phyloP scores from a whole-genome alignment of 2,329 filamentous ascomycete species.

The Phaeosphaeriaceae sp. region DNA sequence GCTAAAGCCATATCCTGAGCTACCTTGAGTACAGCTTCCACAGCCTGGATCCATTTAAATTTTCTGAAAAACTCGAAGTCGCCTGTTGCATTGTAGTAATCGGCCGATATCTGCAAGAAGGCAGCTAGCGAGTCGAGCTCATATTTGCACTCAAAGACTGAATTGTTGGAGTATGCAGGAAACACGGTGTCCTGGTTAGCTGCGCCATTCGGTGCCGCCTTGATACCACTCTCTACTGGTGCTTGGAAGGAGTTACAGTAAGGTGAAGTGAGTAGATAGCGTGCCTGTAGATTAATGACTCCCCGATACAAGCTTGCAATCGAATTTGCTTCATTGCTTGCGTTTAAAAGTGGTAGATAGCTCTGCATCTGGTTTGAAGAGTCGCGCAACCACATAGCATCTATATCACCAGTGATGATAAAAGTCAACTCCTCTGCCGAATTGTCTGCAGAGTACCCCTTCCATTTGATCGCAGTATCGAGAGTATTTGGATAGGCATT shows the following conservation, averaged over 20 bases:
- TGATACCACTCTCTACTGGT: constrained; percentile 55
- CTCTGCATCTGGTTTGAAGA: constrained; percentile 74
- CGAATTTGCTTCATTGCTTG: constrained; percentile 61
- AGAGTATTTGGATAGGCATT: constrained; percentile 78
- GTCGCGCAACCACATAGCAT: constrained; percentile 62
- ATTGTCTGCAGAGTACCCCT: constrained; percentile 63
- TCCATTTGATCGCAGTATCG: constrained; percentile 75
- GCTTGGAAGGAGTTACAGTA: constrained; percentile 63
- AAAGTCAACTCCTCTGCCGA: constrained; percentile 68
- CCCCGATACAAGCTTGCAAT: constrained; percentile 72
- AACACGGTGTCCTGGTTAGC: constrained; percentile 51
- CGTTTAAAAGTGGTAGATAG: constrained; percentile 66
- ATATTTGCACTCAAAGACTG: constrained; percentile 62
- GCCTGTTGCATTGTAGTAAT: constrained; percentile 58
- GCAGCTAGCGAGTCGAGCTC: constrained; percentile 60
- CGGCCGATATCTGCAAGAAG: constrained; percentile 56
- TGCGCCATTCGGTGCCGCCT: constrained; percentile 47
- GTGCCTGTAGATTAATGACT: constrained; percentile 73
- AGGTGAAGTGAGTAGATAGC: constrained; percentile 68
- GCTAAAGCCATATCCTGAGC: constrained; percentile 56
- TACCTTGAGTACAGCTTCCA: constrained; percentile 54
- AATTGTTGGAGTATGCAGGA: constrained; percentile 51
- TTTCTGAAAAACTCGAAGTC: constrained; percentile 57
- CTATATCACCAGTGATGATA: constrained; percentile 65
- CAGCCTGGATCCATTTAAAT: constrained; percentile 55